Percentiles rank a stretch among this genome's conserved stretches.
These are phyloP conservation scores for Rubia peregrina DNA, from an alignment of 305 asterid genomes.

Conservation along the genomic window DNA sequence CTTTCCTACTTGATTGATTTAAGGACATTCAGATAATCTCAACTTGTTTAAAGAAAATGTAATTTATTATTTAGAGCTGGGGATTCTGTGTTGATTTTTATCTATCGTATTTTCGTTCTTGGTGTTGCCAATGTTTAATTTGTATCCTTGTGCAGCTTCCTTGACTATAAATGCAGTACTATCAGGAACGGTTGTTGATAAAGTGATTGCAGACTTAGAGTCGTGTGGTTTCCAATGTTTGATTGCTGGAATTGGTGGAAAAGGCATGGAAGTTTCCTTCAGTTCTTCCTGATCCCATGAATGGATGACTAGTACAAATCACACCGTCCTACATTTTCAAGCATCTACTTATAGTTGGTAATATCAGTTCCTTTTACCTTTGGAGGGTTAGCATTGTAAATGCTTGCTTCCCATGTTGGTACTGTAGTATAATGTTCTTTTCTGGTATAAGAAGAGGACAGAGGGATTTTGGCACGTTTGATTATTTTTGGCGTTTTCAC, in stretches of 20 bases:
- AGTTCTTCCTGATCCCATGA: conserved; percentile 13
- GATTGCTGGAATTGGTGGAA: conserved; percentile 85
- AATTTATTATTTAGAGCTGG: background rate
- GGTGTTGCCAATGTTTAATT: background rate
- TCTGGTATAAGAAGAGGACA: background rate
- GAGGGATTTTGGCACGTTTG: too few relatives aligned
- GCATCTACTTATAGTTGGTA: conserved; percentile 11
- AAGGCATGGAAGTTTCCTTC: conserved; percentile 72
- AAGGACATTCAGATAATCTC: background rate
- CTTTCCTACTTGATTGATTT: too few relatives aligned
- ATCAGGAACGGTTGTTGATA: conserved; percentile 74
- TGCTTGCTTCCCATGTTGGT: background rate
- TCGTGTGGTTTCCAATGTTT: conserved; percentile 73
- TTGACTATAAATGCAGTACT: conserved; percentile 53
- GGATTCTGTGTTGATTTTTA: background rate
- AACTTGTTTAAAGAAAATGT: background rate
- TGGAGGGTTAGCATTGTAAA: background rate
- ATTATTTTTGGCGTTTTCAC: too few relatives aligned
- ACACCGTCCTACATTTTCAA: background rate
- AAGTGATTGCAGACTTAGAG: conserved; percentile 63
- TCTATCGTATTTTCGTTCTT: background rate
- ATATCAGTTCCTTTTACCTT: background rate
- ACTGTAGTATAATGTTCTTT: background rate
- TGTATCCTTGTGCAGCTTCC: conserved; percentile 19
- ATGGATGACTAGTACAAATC: background rate